These are phyloP conservation scores for Glutinoglossum americanum DNA, from an alignment of 495 filamentous ascomycete genomes.

Conservation along the genomic window DNA sequence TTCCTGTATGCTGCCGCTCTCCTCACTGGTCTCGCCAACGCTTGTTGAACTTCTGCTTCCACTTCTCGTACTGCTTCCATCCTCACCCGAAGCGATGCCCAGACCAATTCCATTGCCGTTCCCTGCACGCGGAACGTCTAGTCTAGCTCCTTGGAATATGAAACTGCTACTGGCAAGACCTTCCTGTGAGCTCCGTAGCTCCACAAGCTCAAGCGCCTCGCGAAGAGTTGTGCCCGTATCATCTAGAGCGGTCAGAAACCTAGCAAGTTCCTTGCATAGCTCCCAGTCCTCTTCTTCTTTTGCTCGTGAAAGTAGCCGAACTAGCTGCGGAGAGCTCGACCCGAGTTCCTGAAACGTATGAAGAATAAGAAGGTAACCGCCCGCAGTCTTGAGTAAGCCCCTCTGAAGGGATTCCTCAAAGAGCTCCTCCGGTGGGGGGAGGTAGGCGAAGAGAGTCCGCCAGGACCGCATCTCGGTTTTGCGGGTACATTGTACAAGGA, in stretches of 20 bases:
- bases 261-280: slow-evolving; percentile 78
- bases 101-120: neutral
- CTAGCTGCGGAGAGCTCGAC: slow-evolving; percentile 47
- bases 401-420: slow-evolving; percentile 79
- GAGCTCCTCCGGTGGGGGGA: slow-evolving; percentile 71
- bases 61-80: neutral
- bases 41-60: neutral
- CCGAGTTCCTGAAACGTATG: slow-evolving; percentile 79
- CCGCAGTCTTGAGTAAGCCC: slow-evolving; percentile 81
- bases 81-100: neutral
- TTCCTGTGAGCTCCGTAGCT: slow-evolving; percentile 17
- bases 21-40: neutral
- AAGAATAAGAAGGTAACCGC: slow-evolving; percentile 85
- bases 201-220: slow-evolving; percentile 54
- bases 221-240: slow-evolving; percentile 62
- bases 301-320: slow-evolving; percentile 61
- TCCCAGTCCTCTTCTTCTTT: slow-evolving; percentile 86
- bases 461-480: slow-evolving; percentile 94
- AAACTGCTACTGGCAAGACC: neutral
- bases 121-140: neutral
- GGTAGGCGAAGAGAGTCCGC: slow-evolving; percentile 75
- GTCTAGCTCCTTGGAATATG: neutral
- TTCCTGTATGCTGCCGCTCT: neutral
- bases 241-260: slow-evolving; percentile 86
- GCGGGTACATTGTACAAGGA: slow-evolving; percentile 89